Conservation (phyloP, 495 filamentous ascomycete species). For the Sordaria brevicollis region DNA sequence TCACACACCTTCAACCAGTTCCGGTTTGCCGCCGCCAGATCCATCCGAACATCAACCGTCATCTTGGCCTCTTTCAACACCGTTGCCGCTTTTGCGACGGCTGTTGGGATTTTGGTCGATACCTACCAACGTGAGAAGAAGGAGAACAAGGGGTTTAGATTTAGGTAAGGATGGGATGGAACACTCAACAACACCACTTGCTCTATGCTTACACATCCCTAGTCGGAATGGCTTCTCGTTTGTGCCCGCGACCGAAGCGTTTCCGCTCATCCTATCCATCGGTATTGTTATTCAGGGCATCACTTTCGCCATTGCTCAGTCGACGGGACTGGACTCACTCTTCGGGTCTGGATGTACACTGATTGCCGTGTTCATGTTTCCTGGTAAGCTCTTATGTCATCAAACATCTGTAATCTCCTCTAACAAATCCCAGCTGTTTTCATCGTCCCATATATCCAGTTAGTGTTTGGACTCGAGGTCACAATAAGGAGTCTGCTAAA, state of each 20-base stretch:
- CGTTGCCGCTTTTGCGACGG: conserved; percentile 34
- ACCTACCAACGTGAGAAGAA: conserved; percentile 27
- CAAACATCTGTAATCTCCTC: not conserved
- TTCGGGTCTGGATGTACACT: conserved; percentile 29
- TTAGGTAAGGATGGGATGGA: conserved; percentile 12
- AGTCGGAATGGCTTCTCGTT: conserved; percentile 28
- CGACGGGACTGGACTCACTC: conserved; percentile 29
- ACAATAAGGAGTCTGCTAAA: conserved; percentile 28
- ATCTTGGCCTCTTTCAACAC: conserved; percentile 39
- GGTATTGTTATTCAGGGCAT: conserved; percentile 36
- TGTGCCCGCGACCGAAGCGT: conserved; percentile 28
- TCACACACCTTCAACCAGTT: conserved; percentile 29
- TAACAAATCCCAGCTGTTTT: conserved; percentile 32
- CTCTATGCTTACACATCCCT: conserved; percentile 4
- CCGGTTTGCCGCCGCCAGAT: conserved; percentile 33
- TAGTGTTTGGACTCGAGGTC: conserved; percentile 35
- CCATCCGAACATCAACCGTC: conserved; percentile 38
- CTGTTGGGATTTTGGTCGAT: conserved; percentile 33
- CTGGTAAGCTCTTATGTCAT: conserved; percentile 24
- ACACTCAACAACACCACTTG: not conserved
- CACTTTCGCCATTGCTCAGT: conserved; percentile 35
- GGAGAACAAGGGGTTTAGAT: conserved; percentile 20
- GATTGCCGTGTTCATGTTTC: conserved; percentile 36
- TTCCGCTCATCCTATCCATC: conserved; percentile 35
- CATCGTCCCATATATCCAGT: conserved; percentile 36